These are phyloP conservation scores for Phyllachora maydis DNA, from an alignment of 2,329 filamentous ascomycete genomes.

Conservation along the genomic window DNA sequence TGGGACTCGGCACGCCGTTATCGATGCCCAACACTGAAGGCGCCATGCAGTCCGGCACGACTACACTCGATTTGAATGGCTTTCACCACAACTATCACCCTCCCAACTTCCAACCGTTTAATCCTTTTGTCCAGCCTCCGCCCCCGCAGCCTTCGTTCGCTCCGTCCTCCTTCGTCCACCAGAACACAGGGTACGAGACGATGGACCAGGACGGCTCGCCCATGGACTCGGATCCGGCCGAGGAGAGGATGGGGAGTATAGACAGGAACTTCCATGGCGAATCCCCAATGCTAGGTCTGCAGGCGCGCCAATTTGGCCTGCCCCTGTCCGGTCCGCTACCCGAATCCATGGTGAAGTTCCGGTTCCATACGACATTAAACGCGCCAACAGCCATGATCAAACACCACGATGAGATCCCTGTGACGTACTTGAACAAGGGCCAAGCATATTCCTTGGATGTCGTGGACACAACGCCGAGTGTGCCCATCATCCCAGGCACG, in stretches of 20 bases:
- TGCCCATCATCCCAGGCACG: conserved; percentile 35
- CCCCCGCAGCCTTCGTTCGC: conserved; percentile 42
- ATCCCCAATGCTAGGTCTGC: conserved; percentile 37
- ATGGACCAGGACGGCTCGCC: conserved; percentile 58
- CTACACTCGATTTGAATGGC: conserved; percentile 43
- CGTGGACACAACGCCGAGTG: conserved; percentile 49
- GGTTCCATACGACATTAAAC: conserved; percentile 76
- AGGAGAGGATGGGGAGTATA: conserved; percentile 30
- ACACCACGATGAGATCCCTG: conserved; percentile 70
- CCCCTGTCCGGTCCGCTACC: conserved; percentile 24
- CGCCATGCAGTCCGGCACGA: conserved; percentile 35
- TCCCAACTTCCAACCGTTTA: conserved; percentile 45
- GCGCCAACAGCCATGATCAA: conserved; percentile 95
- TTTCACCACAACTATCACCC: conserved; percentile 34
- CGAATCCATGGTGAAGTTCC: conserved; percentile 49
- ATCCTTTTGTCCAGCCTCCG: conserved; percentile 47
- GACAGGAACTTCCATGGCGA: conserved; percentile 41
- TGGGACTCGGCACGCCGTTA: conserved; percentile 64
- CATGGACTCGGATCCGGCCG: conserved; percentile 31
- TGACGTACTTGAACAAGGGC: conserved; percentile 97
- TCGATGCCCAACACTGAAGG: conserved; percentile 55
- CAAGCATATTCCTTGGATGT: conserved; percentile 82
- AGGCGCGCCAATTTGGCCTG: conserved; percentile 23
- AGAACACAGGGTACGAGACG: conserved; percentile 59
- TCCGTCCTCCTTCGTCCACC: conserved; percentile 62